These are phyloP conservation scores for Penicillium lagena DNA, from an alignment of 495 filamentous ascomycete genomes.

Conservation along the genomic window DNA sequence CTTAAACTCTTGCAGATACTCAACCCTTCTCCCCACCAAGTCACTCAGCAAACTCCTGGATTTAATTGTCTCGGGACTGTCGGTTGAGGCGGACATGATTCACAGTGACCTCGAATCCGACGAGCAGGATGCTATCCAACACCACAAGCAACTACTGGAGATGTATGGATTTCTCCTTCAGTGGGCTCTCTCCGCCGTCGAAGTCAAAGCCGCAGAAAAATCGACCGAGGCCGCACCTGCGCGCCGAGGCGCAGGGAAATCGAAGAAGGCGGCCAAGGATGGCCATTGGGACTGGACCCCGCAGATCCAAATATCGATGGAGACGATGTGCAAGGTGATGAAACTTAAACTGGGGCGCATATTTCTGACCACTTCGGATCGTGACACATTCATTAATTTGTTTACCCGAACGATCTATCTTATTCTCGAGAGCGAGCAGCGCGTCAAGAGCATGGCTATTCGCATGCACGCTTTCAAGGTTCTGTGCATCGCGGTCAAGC, in stretches of 20 bases:
- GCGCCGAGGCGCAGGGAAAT: conserved; percentile 70
- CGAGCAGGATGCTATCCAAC: conserved; percentile 76
- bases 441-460: conserved; percentile 84
- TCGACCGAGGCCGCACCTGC: conserved; percentile 59
- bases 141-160: conserved; percentile 87
- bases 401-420: conserved; percentile 93
- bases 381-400: conserved; percentile 87
- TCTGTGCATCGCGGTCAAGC: conserved; percentile 92
- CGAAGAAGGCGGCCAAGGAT: conserved; percentile 70
- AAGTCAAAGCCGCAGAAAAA: conserved; percentile 89
- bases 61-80: conserved; percentile 84
- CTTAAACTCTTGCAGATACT: conserved; percentile 64
- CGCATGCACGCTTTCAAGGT: conserved; percentile 98
- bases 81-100: conserved; percentile 81
- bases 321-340: conserved; percentile 92
- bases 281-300: conserved; percentile 79
- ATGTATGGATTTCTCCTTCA: conserved; percentile 92
- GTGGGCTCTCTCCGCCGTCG: conserved; percentile 89
- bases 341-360: conserved; percentile 87
- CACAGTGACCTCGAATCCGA: conserved; percentile 84
- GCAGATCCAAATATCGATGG: conserved; percentile 82
- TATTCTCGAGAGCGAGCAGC: conserved; percentile 87
- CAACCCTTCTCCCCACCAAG: conserved; percentile 70
- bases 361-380: conserved; percentile 92
- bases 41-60: conserved; percentile 91